Conservation (phyloP, 495 filamentous ascomycete genomes). For the Podospora australis region DNA sequence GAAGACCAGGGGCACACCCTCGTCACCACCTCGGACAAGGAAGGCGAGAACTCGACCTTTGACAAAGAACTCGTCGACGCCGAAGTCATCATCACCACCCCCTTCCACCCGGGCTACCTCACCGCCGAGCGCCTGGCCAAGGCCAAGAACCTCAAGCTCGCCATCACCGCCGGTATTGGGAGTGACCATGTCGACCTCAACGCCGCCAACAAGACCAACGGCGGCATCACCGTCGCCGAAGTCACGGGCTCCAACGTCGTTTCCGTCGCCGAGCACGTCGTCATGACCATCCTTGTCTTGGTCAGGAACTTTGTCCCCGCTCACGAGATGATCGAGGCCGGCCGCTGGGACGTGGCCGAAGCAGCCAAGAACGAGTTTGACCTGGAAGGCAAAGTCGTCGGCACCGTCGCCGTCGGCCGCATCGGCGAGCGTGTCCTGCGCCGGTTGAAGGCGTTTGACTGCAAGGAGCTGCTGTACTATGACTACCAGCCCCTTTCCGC, state of each 20-base stretch:
- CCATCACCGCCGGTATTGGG: constrained; percentile 93
- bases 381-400: constrained; percentile 94
- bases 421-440: constrained; percentile 97
- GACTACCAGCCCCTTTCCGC: constrained; percentile 91
- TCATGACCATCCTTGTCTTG: constrained; percentile 96
- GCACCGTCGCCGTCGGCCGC: constrained; percentile 93
- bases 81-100: constrained; percentile 98
- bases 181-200: constrained; percentile 97
- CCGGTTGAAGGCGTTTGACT: constrained; percentile 93
- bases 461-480: constrained; percentile 99
- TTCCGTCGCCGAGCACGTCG: constrained; percentile 87
- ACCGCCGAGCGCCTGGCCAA: constrained; percentile 93
- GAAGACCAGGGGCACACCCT: constrained; percentile 93
- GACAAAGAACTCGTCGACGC: constrained; percentile 94
- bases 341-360: constrained; percentile 92
- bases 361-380: constrained; percentile 98
- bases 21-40: constrained; percentile 96
- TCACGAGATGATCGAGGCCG: constrained; percentile 82
- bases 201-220: constrained; percentile 96
- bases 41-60: constrained; percentile 82
- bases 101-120: constrained; percentile 96
- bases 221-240: constrained; percentile 93
- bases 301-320: constrained; percentile 98
- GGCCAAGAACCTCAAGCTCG: constrained; percentile 97
- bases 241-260: constrained; percentile 93